These are phyloP conservation scores for Seiridium unicorne DNA, from an alignment of 2,329 filamentous ascomycete species.

Conservation along the genomic window DNA sequence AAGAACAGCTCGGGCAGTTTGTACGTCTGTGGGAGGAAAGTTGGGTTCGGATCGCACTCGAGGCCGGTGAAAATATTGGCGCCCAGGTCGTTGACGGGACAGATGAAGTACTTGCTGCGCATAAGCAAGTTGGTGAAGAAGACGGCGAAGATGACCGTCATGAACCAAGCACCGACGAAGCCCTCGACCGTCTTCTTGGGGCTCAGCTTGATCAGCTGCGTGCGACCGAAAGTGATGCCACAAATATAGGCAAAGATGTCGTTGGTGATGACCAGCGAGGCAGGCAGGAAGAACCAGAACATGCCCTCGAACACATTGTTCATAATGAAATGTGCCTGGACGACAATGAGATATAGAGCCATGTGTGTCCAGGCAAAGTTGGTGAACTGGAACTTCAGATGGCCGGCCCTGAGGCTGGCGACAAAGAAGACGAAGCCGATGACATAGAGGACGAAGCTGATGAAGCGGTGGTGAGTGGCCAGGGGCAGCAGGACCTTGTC, in stretches of 20 bases:
- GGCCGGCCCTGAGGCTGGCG: conserved; percentile 86
- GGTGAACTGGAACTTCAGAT: conserved; percentile 98
- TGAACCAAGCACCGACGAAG: conserved; percentile 94
- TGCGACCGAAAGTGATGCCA: conserved; percentile 93
- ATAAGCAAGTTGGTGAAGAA: conserved; percentile 80
- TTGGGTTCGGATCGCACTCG: conserved; percentile 86
- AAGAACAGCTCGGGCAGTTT: conserved; percentile 60
- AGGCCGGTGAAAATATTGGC: conserved; percentile 91
- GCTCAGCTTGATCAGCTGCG: conserved; percentile 94
- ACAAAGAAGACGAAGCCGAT: conserved; percentile 99
- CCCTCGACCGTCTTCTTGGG: conserved; percentile 99
- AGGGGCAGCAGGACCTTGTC: conserved; percentile 90
- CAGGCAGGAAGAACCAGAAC: conserved; percentile 99
- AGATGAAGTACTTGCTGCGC: conserved; percentile 96
- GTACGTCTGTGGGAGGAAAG: conserved; percentile 67
- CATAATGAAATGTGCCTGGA: conserved; percentile 99
- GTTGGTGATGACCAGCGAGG: conserved; percentile 93
- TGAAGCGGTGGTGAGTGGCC: conserved; percentile 96
- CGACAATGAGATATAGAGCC: conserved; percentile 96
- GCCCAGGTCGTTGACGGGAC: conserved; percentile 93
- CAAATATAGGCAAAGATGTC: conserved; percentile 98
- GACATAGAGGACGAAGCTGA: conserved; percentile 97
- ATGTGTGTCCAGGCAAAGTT: conserved; percentile 99
- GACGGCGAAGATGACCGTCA: conserved; percentile 85
- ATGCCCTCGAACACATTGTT: conserved; percentile 99